Evolutionary conservation across 192 early-diverging fungal species (phyloP), one percentile per base, ranked within the genome.

Genomic region (Coemansia sp.): DNA sequence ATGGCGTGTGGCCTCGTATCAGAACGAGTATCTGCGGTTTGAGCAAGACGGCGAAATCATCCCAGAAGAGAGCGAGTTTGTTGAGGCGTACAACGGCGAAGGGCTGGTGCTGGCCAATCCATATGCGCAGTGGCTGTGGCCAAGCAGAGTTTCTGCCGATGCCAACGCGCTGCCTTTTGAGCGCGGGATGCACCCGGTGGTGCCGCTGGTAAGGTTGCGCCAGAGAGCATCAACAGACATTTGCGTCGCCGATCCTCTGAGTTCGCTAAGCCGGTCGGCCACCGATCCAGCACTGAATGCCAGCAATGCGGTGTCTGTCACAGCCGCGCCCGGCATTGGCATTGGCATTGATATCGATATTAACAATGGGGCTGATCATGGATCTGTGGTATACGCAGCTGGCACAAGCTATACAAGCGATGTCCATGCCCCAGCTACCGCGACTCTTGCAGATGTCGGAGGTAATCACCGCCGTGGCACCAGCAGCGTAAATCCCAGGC

Each of bases 1-100:
- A 66, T 98, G 96, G 96, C 89, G 86, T 11, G 68, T 88, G 29
- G 82, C 90, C 8, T 87, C 86, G 22, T 83, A 86, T 16, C 84
- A 91, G 70, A 83, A 85, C 42, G 91, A 93, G 84, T 93, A 90
- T 40, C 45, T 89, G 54, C 77, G 91, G 76, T 91, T 78, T 40
- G 80, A 83, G 60, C 80, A 77, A 34, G 69, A 83, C 25, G 80
- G 80, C 59, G 76, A 83, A 66, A 83, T 83, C 32, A 75, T 83
- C 16, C 71, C 75, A 0, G 80, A 83, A 42, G 80, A 83, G 20
- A 83, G 75, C 69, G 80, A 83, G 76, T 83, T 83, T 69, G 75
- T 83, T 20, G 80, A 83, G 30, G 30, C 62, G 7, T 83, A 75
- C 28, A 16, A 57, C 4, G 80, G 80, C 14, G 42, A 50, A 5